Evolutionary conservation across 306 rosid species (phyloP).

Genomic region (Mimosa pudica): DNA sequence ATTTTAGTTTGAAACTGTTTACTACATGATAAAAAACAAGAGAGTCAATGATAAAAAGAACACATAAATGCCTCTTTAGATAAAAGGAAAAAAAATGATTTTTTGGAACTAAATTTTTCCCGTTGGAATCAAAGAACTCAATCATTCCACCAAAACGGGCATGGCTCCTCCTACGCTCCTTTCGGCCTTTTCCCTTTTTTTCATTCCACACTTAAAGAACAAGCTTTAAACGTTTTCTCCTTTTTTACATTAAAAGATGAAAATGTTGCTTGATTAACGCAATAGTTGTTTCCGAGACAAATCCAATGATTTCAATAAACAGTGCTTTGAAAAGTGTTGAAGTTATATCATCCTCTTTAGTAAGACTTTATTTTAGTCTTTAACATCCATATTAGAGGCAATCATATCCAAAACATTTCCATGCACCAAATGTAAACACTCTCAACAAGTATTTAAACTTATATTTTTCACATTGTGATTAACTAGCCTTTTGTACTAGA

Average conservation of each 20-base stretch:
- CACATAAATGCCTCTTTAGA: background rate
- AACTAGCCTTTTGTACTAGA: too few species aligned
- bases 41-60: background rate
- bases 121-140: background rate
- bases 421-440: too few species aligned
- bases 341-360: background rate
- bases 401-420: too few species aligned
- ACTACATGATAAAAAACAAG: background rate
- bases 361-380: background rate
- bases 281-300: background rate
- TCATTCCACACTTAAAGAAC: background rate
- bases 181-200: background rate
- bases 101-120: background rate
- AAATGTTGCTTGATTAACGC: background rate
- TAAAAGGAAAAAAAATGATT: background rate
- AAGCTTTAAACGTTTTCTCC: background rate
- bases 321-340: background rate
- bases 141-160: background rate
- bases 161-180: background rate
- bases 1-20: too few species aligned
- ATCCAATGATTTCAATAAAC: background rate
- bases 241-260: background rate
- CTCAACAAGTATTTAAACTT: too few species aligned
- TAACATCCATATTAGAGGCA: too few species aligned
- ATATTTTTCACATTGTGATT: too few species aligned